phyloP scores from a whole-genome alignment of 768 basidiomycete genomes.

The Suillus paluster region DNA sequence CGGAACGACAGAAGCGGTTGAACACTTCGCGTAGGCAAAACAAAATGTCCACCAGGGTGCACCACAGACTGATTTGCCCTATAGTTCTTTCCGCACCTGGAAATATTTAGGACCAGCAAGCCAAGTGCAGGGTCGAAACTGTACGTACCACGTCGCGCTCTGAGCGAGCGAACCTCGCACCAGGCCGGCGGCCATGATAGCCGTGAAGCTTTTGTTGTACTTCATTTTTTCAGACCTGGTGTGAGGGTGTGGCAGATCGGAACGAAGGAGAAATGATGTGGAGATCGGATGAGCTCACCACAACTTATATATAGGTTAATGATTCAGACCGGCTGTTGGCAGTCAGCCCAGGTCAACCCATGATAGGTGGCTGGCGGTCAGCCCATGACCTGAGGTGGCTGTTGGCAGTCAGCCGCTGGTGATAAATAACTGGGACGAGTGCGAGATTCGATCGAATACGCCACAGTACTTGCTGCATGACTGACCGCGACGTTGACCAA shows the following conservation, averaged over 20 bases:
- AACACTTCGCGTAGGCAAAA: constrained; percentile 36
- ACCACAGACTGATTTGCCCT: constrained; percentile 44
- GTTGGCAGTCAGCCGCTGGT: too few relatives aligned
- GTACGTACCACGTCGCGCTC: constrained; percentile 32
- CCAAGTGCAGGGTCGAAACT: not conserved
- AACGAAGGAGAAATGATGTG: not conserved
- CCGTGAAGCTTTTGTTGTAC: constrained; percentile 9
- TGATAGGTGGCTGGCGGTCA: too few relatives aligned
- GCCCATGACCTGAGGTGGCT: too few relatives aligned
- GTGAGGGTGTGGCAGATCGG: not conserved
- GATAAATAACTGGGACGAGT: too few relatives aligned
- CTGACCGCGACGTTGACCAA: too few relatives aligned
- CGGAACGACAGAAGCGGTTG: constrained; percentile 48
- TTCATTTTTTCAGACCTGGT: constrained; percentile 20
- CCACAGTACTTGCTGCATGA: too few relatives aligned
- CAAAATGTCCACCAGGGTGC: constrained; percentile 51
- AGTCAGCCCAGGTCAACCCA: too few relatives aligned
- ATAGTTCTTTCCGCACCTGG: constrained; percentile 58
- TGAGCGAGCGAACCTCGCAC: constrained; percentile 23
- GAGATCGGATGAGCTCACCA: not conserved
- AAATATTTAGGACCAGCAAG: not conserved
- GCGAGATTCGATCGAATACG: too few relatives aligned
- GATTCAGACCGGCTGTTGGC: not conserved
- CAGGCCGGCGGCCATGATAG: constrained; percentile 16
- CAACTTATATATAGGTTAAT: not conserved